A percentile compares a stretch with the other conserved stretches of the same genome.
These are phyloP conservation scores for Pseudonectria foliicola DNA, from an alignment of 2,329 filamentous ascomycete genomes.

Conservation along the genomic window DNA sequence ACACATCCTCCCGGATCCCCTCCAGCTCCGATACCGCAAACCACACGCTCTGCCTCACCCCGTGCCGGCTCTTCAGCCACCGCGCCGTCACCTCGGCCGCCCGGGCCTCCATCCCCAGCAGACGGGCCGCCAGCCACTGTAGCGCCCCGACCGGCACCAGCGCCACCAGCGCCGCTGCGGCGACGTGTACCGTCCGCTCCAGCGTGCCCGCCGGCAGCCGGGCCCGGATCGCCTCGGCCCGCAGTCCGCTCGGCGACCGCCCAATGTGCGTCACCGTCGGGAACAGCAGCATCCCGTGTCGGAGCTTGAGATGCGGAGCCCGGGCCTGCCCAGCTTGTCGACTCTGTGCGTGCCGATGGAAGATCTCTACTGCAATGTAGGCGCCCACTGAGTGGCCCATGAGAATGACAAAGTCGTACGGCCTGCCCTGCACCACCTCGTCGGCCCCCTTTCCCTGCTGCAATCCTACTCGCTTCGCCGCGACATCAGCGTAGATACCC, in stretches of 20 bases:
- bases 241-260: conserved; percentile 51
- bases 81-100: conserved; percentile 43
- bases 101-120: conserved; percentile 41
- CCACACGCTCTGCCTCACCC: conserved; percentile 52
- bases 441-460: too few species aligned
- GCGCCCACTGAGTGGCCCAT: conserved; percentile 69
- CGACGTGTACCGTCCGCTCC: conserved; percentile 31
- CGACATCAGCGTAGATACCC: conserved; percentile 33
- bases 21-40: conserved; percentile 54
- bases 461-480: conserved; percentile 21
- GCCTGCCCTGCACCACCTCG: conserved; percentile 24
- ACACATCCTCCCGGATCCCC: conserved; percentile 50
- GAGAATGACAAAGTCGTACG: conserved; percentile 55
- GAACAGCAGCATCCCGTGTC: conserved; percentile 59
- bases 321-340: conserved; percentile 22
- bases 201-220: conserved; percentile 36
- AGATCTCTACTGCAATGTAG: conserved; percentile 64
- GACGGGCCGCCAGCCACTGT: conserved; percentile 32
- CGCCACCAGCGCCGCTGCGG: conserved; percentile 36
- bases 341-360: conserved; percentile 47
- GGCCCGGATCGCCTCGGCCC: conserved; percentile 30
- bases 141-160: conserved; percentile 35
- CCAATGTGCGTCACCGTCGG: conserved; percentile 69
- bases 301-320: conserved; percentile 34
- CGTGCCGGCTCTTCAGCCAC: conserved; percentile 50